Conservation (phyloP, 1,284 basidiomycete genomes). For the Puccinia hordei region DNA sequence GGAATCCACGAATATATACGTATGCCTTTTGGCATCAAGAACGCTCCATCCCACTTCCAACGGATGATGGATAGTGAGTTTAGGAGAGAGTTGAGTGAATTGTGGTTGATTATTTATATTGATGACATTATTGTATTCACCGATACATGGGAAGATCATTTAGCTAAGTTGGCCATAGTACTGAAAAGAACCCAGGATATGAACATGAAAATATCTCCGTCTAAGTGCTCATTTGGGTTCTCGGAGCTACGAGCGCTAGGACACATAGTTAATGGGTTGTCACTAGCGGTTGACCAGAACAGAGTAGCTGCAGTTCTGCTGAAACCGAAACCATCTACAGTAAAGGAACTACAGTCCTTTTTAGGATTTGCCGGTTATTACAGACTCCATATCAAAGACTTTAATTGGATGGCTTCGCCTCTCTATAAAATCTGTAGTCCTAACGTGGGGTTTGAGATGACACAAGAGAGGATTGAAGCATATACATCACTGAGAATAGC, state of each 20-base stretch:
- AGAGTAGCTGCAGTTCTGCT: slow-evolving; percentile 20
- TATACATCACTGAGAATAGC: background rate
- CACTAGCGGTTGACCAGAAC: background rate
- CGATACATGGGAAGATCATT: background rate
- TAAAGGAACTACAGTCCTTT: slow-evolving; percentile 10
- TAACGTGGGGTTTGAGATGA: background rate
- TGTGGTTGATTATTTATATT: slow-evolving; percentile 13
- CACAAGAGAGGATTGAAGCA: too few relatives aligned
- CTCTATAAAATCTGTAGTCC: background rate
- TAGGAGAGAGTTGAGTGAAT: background rate
- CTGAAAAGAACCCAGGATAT: slow-evolving; percentile 5
- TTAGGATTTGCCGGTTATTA: slow-evolving; percentile 15
- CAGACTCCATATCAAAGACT: too few relatives aligned
- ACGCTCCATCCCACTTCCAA: slow-evolving; percentile 18
- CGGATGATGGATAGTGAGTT: slow-evolving; percentile 34
- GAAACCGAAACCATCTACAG: background rate
- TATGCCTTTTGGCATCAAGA: slow-evolving; percentile 33
- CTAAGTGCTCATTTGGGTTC: slow-evolving; percentile 9
- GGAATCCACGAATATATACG: background rate
- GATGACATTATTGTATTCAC: slow-evolving; percentile 27
- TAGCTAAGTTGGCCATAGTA: background rate
- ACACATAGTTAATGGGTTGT: background rate
- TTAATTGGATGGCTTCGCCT: background rate
- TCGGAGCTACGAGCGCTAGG: background rate
- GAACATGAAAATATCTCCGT: slow-evolving; percentile 14